phyloP scores from a whole-genome alignment of 495 filamentous ascomycete genomes.

The Penicillium paxilli region DNA sequence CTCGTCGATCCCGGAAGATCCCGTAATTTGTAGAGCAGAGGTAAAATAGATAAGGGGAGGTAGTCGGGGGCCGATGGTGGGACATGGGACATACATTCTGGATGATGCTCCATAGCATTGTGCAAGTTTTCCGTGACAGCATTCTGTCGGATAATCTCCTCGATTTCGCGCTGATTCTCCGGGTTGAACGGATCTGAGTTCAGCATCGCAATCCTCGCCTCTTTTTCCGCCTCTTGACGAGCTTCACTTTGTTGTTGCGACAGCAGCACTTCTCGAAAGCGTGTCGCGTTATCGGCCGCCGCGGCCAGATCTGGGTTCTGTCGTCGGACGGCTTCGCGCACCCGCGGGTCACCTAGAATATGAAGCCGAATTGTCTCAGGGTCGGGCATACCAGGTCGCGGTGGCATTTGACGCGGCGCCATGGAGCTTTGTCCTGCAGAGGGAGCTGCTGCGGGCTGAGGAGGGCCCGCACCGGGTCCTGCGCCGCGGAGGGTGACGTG shows the following conservation, averaged over 20 bases:
- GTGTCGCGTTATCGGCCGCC: slow-evolving; percentile 73
- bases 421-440: slow-evolving; percentile 26
- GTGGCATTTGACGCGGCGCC: slow-evolving; percentile 39
- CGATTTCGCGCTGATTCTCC: slow-evolving; percentile 89
- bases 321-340: slow-evolving; percentile 65
- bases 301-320: slow-evolving; percentile 73
- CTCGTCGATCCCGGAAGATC: neutral
- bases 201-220: slow-evolving; percentile 74
- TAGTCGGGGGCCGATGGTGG: neutral
- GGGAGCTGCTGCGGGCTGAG: slow-evolving; percentile 8
- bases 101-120: slow-evolving; percentile 93
- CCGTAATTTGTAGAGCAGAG: neutral
- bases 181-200: slow-evolving; percentile 91
- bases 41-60: neutral
- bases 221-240: slow-evolving; percentile 69
- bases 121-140: slow-evolving; percentile 91
- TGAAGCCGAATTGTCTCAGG: slow-evolving; percentile 82
- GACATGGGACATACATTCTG: slow-evolving; percentile 70
- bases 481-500: slow-evolving; percentile 55
- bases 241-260: slow-evolving; percentile 66
- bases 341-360: slow-evolving; percentile 73
- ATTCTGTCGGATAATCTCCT: slow-evolving; percentile 94
- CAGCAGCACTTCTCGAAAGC: slow-evolving; percentile 69
- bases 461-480: slow-evolving; percentile 1
- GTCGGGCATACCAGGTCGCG: slow-evolving; percentile 53